Percentiles rank a stretch among this genome's conserved stretches.
These are phyloP conservation scores for Teratosphaeria pseudoeucalypti DNA, from an alignment of 2,329 filamentous ascomycete species.

Conservation along the genomic window DNA sequence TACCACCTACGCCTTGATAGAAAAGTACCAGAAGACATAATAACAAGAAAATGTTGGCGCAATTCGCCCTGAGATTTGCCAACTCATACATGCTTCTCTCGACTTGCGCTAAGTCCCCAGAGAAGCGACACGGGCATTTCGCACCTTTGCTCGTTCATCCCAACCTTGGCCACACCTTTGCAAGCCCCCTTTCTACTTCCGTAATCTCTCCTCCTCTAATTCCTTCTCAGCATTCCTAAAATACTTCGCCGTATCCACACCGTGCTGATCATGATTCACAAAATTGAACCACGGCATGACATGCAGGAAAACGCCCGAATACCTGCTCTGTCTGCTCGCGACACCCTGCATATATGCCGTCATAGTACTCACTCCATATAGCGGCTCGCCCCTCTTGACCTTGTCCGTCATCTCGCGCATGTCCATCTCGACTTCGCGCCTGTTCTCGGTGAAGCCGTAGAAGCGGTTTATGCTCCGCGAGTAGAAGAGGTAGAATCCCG, in stretches of 20 bases:
- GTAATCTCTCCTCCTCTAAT: constrained; percentile 61
- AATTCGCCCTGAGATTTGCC: not conserved
- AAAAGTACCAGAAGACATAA: not conserved
- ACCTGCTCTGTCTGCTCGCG: constrained; percentile 83
- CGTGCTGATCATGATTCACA: constrained; percentile 92
- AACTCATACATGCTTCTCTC: not conserved
- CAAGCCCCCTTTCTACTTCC: constrained; percentile 12
- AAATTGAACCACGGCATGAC: constrained; percentile 96
- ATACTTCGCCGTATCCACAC: constrained; percentile 97
- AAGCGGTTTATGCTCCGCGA: constrained; percentile 76
- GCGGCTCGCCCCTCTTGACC: constrained; percentile 80
- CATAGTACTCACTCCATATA: constrained; percentile 73
- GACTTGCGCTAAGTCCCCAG: not conserved
- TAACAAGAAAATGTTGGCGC: constrained; percentile 6
- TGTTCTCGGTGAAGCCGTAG: constrained; percentile 89
- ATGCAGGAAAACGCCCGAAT: constrained; percentile 72
- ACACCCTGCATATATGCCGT: constrained; percentile 89
- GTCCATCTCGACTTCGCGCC: constrained; percentile 85
- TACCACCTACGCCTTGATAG: not conserved
- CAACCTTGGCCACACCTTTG: not conserved
- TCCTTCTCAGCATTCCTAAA: constrained; percentile 92
- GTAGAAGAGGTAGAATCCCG: constrained; percentile 78
- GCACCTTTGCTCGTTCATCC: not conserved
- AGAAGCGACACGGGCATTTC: not conserved
- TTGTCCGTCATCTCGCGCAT: constrained; percentile 97